phyloP scores from a whole-genome alignment of 2,329 filamentous ascomycete genomes.

The Aspergillus piperis region DNA sequence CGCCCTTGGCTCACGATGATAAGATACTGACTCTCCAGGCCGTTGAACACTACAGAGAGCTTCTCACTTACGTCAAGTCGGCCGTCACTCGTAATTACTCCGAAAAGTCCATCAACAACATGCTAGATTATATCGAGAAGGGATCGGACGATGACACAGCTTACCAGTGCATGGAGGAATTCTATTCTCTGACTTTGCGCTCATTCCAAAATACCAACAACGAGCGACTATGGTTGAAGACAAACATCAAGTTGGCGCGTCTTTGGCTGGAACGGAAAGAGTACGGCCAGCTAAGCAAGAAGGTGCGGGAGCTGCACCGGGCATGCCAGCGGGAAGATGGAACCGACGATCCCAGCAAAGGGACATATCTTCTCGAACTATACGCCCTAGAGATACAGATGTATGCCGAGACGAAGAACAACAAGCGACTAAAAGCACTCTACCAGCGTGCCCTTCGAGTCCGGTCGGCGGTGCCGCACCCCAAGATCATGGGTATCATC shows the following conservation, averaged over 20 bases:
- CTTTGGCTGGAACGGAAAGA: conserved; percentile 90
- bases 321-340: conserved; percentile 87
- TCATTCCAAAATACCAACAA: conserved; percentile 98
- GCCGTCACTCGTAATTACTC: conserved; percentile 98
- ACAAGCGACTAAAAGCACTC: conserved; percentile 90
- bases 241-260: conserved; percentile 93
- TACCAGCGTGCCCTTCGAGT: conserved; percentile 92
- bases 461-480: conserved; percentile 94
- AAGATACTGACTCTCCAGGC: conserved; percentile 57
- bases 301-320: conserved; percentile 83
- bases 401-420: conserved; percentile 95
- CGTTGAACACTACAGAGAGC: conserved; percentile 87
- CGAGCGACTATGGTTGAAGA: conserved; percentile 95
- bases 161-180: conserved; percentile 83
- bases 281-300: conserved; percentile 76
- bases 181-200: conserved; percentile 89
- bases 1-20: background rate
- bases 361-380: conserved; percentile 92
- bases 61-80: conserved; percentile 95
- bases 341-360: conserved; percentile 81
- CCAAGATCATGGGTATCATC: conserved; percentile 99
- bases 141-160: conserved; percentile 72
- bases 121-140: conserved; percentile 97
- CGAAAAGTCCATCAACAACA: conserved; percentile 99
- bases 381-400: conserved; percentile 98